These are phyloP conservation scores for Lactifluus subvellereus DNA, from an alignment of 768 basidiomycete species.

Conservation along the genomic window DNA sequence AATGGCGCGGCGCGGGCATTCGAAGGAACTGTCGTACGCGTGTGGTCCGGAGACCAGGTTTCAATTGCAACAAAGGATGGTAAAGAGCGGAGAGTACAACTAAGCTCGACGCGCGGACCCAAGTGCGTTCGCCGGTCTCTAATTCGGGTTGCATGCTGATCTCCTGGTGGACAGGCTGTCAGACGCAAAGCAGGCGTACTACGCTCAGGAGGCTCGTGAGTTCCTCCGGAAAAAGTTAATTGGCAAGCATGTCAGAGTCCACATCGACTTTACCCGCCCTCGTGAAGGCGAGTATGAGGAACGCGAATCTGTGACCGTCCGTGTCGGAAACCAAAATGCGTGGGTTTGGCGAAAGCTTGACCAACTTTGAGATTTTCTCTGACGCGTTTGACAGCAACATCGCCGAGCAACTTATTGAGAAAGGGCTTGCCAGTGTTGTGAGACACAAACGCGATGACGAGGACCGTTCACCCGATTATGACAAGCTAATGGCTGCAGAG, in stretches of 20 bases:
- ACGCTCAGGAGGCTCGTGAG: constrained; percentile 89
- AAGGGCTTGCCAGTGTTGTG: constrained; percentile 83
- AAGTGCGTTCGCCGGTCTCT: constrained; percentile 44
- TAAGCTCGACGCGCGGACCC: constrained; percentile 84
- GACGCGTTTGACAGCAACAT: constrained; percentile 59
- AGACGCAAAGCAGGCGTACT: constrained; percentile 81
- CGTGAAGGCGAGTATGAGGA: constrained; percentile 92
- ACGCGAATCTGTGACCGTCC: constrained; percentile 85
- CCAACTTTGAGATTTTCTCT: neutral
- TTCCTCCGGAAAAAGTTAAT: constrained; percentile 89
- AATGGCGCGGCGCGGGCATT: constrained; percentile 51
- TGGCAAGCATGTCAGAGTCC: constrained; percentile 80
- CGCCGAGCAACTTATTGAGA: constrained; percentile 89
- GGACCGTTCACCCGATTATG: constrained; percentile 91
- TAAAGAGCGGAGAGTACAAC: constrained; percentile 77
- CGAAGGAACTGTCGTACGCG: constrained; percentile 75
- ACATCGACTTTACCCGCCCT: constrained; percentile 85
- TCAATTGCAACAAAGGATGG: constrained; percentile 71
- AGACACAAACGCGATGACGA: constrained; percentile 95
- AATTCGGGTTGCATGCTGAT: neutral
- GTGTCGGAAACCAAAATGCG: constrained; percentile 76
- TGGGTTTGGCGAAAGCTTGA: constrained; percentile 36
- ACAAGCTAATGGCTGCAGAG: constrained; percentile 93
- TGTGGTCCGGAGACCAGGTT: constrained; percentile 92
- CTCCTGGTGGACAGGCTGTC: constrained; percentile 48